These are phyloP conservation scores for Kregervanrija fluxuum DNA, from an alignment of 805 yeast species.

Conservation along the genomic window DNA sequence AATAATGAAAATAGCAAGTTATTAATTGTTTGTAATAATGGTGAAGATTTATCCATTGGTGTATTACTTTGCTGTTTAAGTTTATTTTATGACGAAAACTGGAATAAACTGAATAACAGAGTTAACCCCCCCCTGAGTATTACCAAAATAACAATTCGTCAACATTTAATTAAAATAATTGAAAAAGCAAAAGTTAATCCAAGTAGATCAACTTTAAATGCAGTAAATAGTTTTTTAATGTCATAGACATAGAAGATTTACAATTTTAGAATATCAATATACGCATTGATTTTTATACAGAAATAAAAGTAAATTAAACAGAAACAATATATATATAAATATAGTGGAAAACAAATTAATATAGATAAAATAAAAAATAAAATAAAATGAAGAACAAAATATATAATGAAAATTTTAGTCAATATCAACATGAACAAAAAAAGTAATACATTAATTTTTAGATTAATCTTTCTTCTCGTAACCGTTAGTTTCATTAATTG, in stretches of 20 bases:
- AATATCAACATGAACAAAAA: no score
- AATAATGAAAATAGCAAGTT: constrained; percentile 16
- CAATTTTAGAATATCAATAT: no score
- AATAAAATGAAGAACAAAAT: no score
- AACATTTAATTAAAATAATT: constrained; percentile 46
- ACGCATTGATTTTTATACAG: background rate
- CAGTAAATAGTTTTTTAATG: constrained; percentile 57
- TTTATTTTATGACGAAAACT: constrained; percentile 33
- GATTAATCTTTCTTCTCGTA: no score
- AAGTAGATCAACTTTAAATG: constrained; percentile 67
- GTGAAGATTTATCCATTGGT: constrained; percentile 61
- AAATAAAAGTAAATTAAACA: background rate
- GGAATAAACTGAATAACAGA: constrained; percentile 25
- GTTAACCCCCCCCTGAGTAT: background rate
- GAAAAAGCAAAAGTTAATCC: constrained; percentile 56
- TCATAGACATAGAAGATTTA: constrained; percentile 14
- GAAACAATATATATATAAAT: background rate
- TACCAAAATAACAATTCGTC: constrained; percentile 26
- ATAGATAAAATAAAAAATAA: no score
- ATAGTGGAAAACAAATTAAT: background rate
- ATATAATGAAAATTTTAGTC: no score
- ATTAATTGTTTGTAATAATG: constrained; percentile 53
- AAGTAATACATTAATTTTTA: no score
- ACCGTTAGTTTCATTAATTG: no score
- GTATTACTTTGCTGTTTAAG: constrained; percentile 48